Percentiles rank a stretch among this genome's conserved stretches.
Conservation (phyloP, 208 protist genomes). For the Trypanosomatidae sp. region DNA sequence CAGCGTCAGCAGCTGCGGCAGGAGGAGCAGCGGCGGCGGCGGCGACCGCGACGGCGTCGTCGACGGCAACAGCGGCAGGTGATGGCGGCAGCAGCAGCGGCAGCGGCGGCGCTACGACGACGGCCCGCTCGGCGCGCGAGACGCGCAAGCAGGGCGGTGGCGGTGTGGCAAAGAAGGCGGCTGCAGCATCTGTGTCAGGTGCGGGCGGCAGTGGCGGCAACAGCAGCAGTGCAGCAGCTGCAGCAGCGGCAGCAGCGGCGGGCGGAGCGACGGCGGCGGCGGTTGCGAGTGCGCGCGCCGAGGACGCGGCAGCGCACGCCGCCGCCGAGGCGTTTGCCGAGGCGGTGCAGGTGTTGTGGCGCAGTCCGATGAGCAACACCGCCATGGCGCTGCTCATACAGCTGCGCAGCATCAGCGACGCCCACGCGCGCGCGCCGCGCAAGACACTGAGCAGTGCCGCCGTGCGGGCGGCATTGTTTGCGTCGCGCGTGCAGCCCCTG, state of each 20-base stretch:
- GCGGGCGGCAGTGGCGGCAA: neutral
- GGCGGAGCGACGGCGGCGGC: too few relatives aligned
- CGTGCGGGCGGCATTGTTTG: slow-evolving; percentile 10
- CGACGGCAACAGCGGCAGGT: too few relatives aligned
- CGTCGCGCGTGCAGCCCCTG: slow-evolving; percentile 9
- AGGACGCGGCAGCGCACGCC: slow-evolving; percentile 26
- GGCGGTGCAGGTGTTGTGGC: slow-evolving; percentile 19
- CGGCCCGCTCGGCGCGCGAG: slow-evolving; percentile 6
- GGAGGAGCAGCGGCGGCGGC: too few relatives aligned
- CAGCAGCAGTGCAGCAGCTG: neutral
- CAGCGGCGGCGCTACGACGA: too few relatives aligned
- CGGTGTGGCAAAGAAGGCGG: neutral
- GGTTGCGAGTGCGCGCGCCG: too few relatives aligned
- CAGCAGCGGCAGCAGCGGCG: slow-evolving; percentile 12
- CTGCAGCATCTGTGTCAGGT: slow-evolving; percentile 1
- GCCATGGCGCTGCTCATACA: slow-evolving; percentile 24
- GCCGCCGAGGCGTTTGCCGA: slow-evolving; percentile 46
- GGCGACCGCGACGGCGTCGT: too few relatives aligned
- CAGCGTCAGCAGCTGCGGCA: too few relatives aligned
- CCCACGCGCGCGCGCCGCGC: slow-evolving; percentile 16
- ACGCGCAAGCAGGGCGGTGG: slow-evolving; percentile 1
- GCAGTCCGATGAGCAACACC: too few relatives aligned
- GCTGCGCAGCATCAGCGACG: slow-evolving; percentile 13
- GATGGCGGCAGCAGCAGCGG: too few relatives aligned
- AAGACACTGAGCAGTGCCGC: slow-evolving; percentile 16